These are phyloP conservation scores for Silene conica DNA, from an alignment of 148 eudicot genomes.

Conservation along the genomic window DNA sequence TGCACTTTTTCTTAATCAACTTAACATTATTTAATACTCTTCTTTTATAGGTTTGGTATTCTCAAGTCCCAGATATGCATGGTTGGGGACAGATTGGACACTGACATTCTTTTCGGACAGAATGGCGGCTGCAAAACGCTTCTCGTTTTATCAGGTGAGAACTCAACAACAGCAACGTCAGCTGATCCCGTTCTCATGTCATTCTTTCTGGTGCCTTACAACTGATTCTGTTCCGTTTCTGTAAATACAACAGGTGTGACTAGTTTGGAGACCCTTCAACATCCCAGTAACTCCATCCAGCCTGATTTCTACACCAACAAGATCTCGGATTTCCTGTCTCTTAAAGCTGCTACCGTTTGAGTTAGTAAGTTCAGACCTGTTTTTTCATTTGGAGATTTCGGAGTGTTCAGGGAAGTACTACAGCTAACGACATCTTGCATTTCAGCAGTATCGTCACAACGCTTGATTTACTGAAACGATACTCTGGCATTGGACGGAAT, in stretches of 20 bases:
- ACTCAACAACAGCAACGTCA: not conserved
- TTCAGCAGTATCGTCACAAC: not conserved
- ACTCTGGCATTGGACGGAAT: not conserved
- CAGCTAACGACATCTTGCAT: not conserved
- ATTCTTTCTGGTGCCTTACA: not conserved
- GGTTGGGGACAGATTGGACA: slow-evolving; percentile 99
- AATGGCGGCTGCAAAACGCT: slow-evolving; percentile 99
- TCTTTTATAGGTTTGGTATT: slow-evolving; percentile 61
- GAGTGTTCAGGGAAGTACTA: too few species aligned
- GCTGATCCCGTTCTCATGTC: not conserved
- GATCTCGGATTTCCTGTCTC: slow-evolving; percentile 85
- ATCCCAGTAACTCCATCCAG: slow-evolving; percentile 71
- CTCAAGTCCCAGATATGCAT: slow-evolving; percentile 90
- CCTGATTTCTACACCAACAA: slow-evolving; percentile 93
- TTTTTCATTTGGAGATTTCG: too few species aligned
- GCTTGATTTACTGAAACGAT: not conserved
- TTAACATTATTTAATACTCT: not conserved
- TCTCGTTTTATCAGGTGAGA: slow-evolving; percentile 90
- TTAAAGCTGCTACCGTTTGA: slow-evolving; percentile 75
- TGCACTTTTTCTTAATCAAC: too few species aligned
- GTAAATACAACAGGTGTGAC: slow-evolving; percentile 59
- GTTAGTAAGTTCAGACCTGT: slow-evolving; percentile 19
- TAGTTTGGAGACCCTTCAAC: slow-evolving; percentile 66
- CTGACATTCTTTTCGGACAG: slow-evolving; percentile 94
- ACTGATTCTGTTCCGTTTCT: not conserved